These are phyloP conservation scores for Protea cynaroides DNA, from an alignment of 164 flowering plant genomes.

Conservation along the genomic window DNA sequence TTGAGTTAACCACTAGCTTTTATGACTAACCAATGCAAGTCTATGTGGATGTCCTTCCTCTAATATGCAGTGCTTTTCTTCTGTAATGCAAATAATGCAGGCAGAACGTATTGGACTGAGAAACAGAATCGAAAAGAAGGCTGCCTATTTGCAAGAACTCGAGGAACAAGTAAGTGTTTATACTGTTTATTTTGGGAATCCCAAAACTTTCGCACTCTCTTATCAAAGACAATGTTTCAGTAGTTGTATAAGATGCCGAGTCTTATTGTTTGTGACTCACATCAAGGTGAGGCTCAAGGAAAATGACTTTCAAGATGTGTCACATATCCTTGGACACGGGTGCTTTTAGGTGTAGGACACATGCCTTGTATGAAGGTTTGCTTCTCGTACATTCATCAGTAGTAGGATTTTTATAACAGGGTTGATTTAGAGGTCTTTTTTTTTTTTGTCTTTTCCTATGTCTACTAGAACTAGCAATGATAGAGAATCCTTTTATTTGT, in stretches of 20 bases:
- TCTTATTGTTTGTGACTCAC: background rate
- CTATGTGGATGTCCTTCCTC: conserved; percentile 5
- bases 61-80: conserved; percentile 7
- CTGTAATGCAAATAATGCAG: conserved; percentile 33
- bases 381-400: too few species aligned
- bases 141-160: conserved; percentile 84
- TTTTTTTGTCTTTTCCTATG: too few species aligned
- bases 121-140: conserved; percentile 77
- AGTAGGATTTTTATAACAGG: too few species aligned
- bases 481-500: too few species aligned
- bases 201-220: background rate
- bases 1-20: conserved; percentile 2
- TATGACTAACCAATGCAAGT: background rate
- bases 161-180: conserved; percentile 75
- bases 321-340: too few species aligned
- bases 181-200: background rate
- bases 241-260: background rate
- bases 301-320: too few species aligned
- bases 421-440: too few species aligned
- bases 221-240: too few species aligned
- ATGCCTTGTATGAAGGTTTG: too few species aligned
- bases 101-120: conserved; percentile 57
- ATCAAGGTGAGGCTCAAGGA: too few species aligned
- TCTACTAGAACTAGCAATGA: too few species aligned
- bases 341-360: too few species aligned